Base-by-base conservation (phyloP, 1,284 basidiomycete species). In the Boletellus deceptivus region DNA sequence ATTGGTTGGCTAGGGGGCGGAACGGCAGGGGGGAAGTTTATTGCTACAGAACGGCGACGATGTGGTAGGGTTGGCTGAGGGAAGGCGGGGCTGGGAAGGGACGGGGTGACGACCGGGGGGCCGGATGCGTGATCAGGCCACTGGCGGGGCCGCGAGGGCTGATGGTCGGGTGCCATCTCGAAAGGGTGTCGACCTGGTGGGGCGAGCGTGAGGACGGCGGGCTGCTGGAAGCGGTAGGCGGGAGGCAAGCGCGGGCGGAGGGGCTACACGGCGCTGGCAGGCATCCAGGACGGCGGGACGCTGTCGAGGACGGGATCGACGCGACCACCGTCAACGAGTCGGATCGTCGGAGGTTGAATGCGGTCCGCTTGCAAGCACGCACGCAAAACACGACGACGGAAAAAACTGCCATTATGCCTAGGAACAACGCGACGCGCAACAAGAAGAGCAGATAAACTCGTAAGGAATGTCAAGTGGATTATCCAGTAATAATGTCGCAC, bases 1-100 rank as follows among this genome's bases (percentile, higher is more conserved):
- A 89, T 87, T 48, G 86, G 87, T 57, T 80, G 77, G 60, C 72
- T 80, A n/a, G 86, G 86, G 33, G 86, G 86, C n/a, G 86, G 86
- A 3, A 71, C 82, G 34, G 82, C 77, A 13, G 86, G 84, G 43
- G 82, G 78, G 29, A 74, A 72, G 59, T 79, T 75, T n/a, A 79
- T 78, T 44, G 78, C 82, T 43, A 82, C 79, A 22, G 85, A 87
- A 58, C 86, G 83, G 54, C 87, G 80, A 48, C 84, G 78, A 53
- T 77, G 75, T 17, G 74, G 52, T 48, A 65, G 55, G 7, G 67
- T 40, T 37, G 59, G 58, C 59, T 71, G 69, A 48, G 59, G 44
- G 51, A 67, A 68, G 50, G 71, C 70, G n/a, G 74, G 59, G 42
- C 63, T 67, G 47, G 66, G 70, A 54, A 69, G 63, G 48, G 68